Evolutionary conservation across 2,329 filamentous ascomycete species (phyloP).

Genomic region (Rasamsonia emersonii): DNA sequence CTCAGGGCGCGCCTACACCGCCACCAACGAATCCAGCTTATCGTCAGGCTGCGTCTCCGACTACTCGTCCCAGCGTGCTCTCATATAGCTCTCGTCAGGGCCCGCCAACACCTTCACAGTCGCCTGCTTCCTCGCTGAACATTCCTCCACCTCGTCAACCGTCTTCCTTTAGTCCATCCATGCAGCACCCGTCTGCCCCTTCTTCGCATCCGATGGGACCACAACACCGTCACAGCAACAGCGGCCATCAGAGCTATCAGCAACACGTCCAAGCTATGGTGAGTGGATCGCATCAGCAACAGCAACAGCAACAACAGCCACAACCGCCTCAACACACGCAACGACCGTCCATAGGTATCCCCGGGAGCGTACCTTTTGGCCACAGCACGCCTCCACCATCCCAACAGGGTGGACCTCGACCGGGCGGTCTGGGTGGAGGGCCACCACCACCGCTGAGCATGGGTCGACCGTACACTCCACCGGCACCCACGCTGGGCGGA

Average conservation of each 20-base stretch:
- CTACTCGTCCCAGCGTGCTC: conserved; percentile 19
- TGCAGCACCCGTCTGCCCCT: conserved; percentile 14
- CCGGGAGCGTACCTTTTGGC: conserved; percentile 19
- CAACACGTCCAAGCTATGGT: conserved; percentile 32
- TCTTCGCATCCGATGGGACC: conserved; percentile 14
- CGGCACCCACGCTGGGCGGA: conserved; percentile 14
- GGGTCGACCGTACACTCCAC: conserved; percentile 33
- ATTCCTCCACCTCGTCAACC: conserved; percentile 21
- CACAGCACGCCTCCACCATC: conserved; percentile 28
- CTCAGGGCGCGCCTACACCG: conserved; percentile 10
- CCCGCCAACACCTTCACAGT: conserved; percentile 22
- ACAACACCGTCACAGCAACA: conserved; percentile 11
- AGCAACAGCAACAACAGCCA: conserved; percentile 8
- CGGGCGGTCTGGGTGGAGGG: conserved; percentile 15
- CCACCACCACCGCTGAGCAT: conserved; percentile 19
- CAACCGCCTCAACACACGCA: conserved; percentile 13
- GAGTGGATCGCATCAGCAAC: conserved; percentile 26
- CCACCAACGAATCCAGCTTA: conserved; percentile 12
- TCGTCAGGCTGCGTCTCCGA: conserved; percentile 21
- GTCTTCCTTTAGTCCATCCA: conserved; percentile 19
- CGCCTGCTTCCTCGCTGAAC: conserved; percentile 20
- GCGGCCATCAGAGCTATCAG: conserved; percentile 24
- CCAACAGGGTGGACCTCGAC: conserved; percentile 12
- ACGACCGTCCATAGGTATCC: conserved; percentile 23
- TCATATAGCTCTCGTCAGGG: conserved; percentile 25